Evolutionary conservation across 2,329 filamentous ascomycete genomes (phyloP), one percentile per base, ranked within the genome.

Genomic region (Exophiala xenobiotica): DNA sequence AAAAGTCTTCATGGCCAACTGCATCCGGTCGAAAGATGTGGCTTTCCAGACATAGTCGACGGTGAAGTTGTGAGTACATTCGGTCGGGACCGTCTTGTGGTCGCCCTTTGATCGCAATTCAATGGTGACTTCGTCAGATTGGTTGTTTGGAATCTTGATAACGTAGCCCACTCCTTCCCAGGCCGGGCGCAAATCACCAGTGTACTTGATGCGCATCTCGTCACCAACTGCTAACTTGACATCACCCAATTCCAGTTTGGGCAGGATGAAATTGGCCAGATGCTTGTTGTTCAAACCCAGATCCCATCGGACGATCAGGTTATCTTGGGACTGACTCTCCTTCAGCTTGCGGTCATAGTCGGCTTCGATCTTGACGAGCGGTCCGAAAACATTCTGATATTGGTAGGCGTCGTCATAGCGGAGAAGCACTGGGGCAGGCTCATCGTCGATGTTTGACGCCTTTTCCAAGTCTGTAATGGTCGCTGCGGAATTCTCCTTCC

Each of bases 41-140:
- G 95, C 93, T 69, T 99, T 99, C 93, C 93, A 99, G 49, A 99
- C 93, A 66, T 99, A 99, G 69, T 99, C 93, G 60, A 92, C 93
- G 12, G 90, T 96, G 72, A 99, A 99, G 70, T 96, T 96, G 72
- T 95, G 90, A 0, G 92, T 96, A 70, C 92, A 93, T 65, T 99
- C 92, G 0, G 90, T 96, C 0, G 93, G 93, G 1, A 97, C 89
- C 22, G 87, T 89, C 71, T 97, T 97, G 74, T 97, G 91, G 67
- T 95, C 95, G 56, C 90, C 91, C 57, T 93, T 92, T 64, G 93
- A 90, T 61, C 93, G 88, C 66, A 99, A 75, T 69, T 99, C 93
- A 59, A 99, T 87, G 7, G 88, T 95, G 46, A 99, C 93, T 68
- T 99, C 92, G 65, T 99, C 93, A 11, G 91, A 96, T 74, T 96